Evolutionary conservation across 306 rosid genomes (phyloP).

Genomic region (Comarum palustre): DNA sequence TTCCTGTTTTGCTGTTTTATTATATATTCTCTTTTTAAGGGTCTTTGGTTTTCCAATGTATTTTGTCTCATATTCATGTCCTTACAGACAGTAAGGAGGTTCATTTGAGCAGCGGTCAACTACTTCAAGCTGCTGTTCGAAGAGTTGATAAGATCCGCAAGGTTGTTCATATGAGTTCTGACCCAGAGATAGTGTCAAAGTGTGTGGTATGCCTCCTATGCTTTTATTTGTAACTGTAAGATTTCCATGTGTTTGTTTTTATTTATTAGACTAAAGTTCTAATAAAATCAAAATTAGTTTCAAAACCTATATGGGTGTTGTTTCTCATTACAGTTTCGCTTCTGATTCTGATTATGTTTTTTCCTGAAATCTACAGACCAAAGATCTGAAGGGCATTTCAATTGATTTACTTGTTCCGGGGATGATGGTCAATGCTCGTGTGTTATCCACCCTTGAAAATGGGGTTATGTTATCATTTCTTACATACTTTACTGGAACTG

Average conservation of each 20-base stretch:
- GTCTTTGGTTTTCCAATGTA: neutral
- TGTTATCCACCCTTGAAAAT: constrained; percentile 79
- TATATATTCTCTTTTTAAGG: neutral
- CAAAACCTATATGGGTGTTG: neutral
- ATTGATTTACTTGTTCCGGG: constrained; percentile 92
- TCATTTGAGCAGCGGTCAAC: constrained; percentile 60
- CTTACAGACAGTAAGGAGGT: constrained; percentile 39
- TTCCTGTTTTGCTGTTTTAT: neutral
- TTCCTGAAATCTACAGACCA: constrained; percentile 53
- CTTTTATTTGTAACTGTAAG: constrained; percentile 6
- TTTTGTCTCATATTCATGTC: constrained; percentile 6
- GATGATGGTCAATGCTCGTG: constrained; percentile 85
- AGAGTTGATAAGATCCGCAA: constrained; percentile 71
- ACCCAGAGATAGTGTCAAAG: constrained; percentile 64
- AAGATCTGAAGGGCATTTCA: constrained; percentile 84
- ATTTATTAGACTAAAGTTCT: neutral
- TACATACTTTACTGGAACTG: constrained; percentile 92
- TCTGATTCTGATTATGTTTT: constrained; percentile 19
- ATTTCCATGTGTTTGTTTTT: neutral
- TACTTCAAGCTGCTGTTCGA: constrained; percentile 72
- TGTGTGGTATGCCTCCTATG: constrained; percentile 54
- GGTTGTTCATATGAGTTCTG: constrained; percentile 70
- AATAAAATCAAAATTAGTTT: neutral
- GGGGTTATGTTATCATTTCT: constrained; percentile 89
- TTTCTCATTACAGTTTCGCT: constrained; percentile 5